Percentiles rank a stretch among this genome's conserved stretches.
Conservation (phyloP, 257 asterid species). For the Coffea canephora region DNA sequence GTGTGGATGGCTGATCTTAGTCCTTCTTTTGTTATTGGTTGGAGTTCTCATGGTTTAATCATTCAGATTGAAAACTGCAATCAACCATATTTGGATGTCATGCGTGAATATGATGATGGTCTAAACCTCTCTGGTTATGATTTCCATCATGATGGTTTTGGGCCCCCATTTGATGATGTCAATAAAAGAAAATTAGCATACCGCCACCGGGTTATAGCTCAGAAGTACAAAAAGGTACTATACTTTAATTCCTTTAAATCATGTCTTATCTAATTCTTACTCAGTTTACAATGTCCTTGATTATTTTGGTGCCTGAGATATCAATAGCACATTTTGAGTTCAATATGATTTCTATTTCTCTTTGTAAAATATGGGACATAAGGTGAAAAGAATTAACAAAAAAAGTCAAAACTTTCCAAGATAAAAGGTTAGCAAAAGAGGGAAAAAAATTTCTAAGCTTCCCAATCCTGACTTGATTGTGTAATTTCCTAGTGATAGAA, state of each 20-base stretch:
- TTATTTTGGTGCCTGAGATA: neutral
- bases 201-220: conserved; percentile 64
- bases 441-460: too few relatives aligned
- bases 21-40: conserved; percentile 5
- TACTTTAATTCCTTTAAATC: neutral
- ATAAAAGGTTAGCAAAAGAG: too few relatives aligned
- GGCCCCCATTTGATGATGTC: conserved; percentile 53
- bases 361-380: too few relatives aligned
- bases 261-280: neutral
- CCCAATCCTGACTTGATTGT: too few relatives aligned
- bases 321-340: too few relatives aligned
- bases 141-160: conserved; percentile 65
- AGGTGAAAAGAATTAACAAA: too few relatives aligned
- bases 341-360: too few relatives aligned
- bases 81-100: conserved; percentile 72
- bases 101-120: conserved; percentile 67
- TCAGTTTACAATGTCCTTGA: neutral
- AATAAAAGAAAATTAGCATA: conserved; percentile 76
- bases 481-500: too few relatives aligned
- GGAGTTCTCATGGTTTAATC: conserved; percentile 19
- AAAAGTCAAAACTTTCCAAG: too few relatives aligned
- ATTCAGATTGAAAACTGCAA: conserved; percentile 72
- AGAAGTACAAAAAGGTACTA: conserved; percentile 74
- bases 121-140: conserved; percentile 66
- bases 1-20: neutral